Base-by-base conservation (phyloP, 257 asterid genomes). In the Solanum corneliomulleri region DNA sequence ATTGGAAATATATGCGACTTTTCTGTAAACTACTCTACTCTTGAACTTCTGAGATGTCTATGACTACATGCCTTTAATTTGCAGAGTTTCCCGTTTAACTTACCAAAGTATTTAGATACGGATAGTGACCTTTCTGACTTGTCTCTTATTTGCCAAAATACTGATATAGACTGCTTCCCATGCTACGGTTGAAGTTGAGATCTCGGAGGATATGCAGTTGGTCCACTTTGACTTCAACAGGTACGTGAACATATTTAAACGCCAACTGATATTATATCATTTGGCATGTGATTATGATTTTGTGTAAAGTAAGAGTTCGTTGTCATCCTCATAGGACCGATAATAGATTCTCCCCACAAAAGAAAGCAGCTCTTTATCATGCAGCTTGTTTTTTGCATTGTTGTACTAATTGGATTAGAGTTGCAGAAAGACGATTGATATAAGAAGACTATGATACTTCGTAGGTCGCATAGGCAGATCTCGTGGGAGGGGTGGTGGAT, bases 101-200 rank as follows among this genome's bases (percentile, higher is more conserved):
- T 20, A 37, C 49, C 49, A 20, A 74, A 74, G 49, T 35, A 20
- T 74, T 37, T 23, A 5, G 52, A 74, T 39, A 21, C 3, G 11
- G 82, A 37, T 71, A 35, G 25, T 74, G 39, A 5, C 82, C 56
- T 39, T 39, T 75, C 82, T 76, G 56, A n/a, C 60, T 42, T 9
- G 20, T 42, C 45, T 68, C 66, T 37, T 85, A 52, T 71, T 82
- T 76, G 13, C 9, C 75, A 56, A 58, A 78, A 42, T 71, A 64
- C 31, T 27, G 58, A 45, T 85, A 64, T 21, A 87, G 91, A 87
- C 90, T 4, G 72, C 49, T 39, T 23, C 83, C 82, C 88, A 88
- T 23, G 88, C 88, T 76, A 85, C 35, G 42, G 88, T 89, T 71
- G 90, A 87, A 82, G 82, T 87, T 85, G 90, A 89, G 88, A 85